These are phyloP conservation scores for Trifolium repens DNA, from an alignment of 306 rosid genomes.

Conservation along the genomic window DNA sequence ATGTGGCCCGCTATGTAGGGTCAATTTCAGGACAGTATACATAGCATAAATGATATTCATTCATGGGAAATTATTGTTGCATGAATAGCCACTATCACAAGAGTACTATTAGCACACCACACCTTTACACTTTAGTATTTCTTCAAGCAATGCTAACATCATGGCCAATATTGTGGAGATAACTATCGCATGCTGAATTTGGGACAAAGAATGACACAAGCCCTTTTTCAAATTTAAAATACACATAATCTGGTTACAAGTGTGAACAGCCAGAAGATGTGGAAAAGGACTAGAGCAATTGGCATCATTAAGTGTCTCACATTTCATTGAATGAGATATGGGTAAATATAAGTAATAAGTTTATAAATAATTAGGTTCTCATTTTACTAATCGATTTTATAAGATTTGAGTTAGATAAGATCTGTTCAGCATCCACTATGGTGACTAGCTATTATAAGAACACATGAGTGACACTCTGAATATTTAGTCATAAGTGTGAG, in stretches of 20 bases:
- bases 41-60: conserved; percentile 26
- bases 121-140: conserved; percentile 35
- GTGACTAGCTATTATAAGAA: no score
- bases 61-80: conserved; percentile 46
- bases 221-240: conserved; percentile 20
- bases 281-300: conserved; percentile 27
- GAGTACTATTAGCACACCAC: conserved; percentile 23
- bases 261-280: conserved; percentile 5
- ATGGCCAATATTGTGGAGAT: conserved; percentile 19
- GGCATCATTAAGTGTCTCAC: background rate
- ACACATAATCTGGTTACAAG: background rate
- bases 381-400: no score
- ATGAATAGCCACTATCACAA: conserved; percentile 49
- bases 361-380: no score
- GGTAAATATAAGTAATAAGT: no score
- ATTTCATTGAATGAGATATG: no score
- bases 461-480: background rate
- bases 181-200: conserved; percentile 33
- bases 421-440: no score
- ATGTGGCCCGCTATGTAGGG: conserved; percentile 68
- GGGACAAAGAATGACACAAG: conserved; percentile 17
- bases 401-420: no score
- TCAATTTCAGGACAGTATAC: conserved; percentile 40
- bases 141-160: conserved; percentile 43
- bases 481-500: no score